A percentile compares a stretch with the other conserved stretches of the same genome.
These are phyloP conservation scores for Neovahlkampfia damariscottae DNA, from an alignment of 78 protist species.

Conservation along the genomic window DNA sequence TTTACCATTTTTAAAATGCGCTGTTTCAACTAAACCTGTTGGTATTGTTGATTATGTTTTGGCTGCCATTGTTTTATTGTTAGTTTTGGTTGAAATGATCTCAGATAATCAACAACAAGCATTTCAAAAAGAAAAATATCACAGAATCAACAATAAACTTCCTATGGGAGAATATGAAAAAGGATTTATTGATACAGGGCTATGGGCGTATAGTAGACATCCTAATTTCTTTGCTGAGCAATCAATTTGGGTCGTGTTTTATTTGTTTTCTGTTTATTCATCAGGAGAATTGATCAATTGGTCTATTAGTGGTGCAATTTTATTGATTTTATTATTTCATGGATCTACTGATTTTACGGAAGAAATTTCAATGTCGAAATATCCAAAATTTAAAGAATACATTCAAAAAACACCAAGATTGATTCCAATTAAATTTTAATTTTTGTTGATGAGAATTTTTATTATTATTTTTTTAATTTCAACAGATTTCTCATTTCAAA, in stretches of 20 bases:
- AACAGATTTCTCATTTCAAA: too few relatives aligned
- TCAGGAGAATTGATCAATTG: constrained; percentile 7
- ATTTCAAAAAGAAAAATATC: constrained; percentile 11
- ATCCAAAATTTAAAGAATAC: constrained; percentile 22
- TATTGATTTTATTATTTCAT: constrained; percentile 9
- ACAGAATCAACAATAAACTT: background rate
- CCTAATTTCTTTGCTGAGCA: constrained; percentile 28
- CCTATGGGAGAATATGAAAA: background rate
- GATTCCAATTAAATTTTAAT: too few relatives aligned
- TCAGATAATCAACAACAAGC: constrained; percentile 27
- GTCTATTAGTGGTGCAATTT: constrained; percentile 1
- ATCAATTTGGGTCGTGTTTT: constrained; percentile 31
- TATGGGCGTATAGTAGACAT: constrained; percentile 21
- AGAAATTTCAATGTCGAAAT: constrained; percentile 5
- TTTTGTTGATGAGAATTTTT: too few relatives aligned
- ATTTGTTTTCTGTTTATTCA: background rate
- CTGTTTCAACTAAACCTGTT: background rate
- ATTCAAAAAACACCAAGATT: background rate
- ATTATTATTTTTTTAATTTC: too few relatives aligned
- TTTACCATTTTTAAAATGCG: background rate
- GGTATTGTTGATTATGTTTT: background rate
- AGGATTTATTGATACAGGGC: background rate
- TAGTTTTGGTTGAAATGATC: background rate
- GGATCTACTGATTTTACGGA: constrained; percentile 2
- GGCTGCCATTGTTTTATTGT: background rate